Evolutionary conservation across 495 filamentous ascomycete species (phyloP), one percentile per base, ranked within the genome.

Genomic region (Neurospora sp.): DNA sequence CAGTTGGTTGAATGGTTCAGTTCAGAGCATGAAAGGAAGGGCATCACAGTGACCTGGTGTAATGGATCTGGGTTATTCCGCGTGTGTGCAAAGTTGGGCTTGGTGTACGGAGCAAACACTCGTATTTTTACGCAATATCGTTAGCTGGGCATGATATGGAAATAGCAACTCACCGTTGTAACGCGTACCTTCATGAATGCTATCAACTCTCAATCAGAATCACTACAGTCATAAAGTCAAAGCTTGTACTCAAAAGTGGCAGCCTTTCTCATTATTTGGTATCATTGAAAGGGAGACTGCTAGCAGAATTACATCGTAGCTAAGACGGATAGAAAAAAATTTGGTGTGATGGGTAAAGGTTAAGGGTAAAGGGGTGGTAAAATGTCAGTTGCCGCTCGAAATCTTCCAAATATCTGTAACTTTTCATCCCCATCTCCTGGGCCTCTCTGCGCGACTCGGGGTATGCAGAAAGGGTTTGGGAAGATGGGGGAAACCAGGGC

Each of bases 221-320:
- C 39, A 14, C 40, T 20, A 71, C 31, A 31, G 46, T 23, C 31
- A 37, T 54, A 12, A 42, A 11, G n/a, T 27, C 10, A 70, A 23
- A 5, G 6, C 54, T 66, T 37, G 54, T 66, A 35, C 69, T 41
- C 49, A 76, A 74, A 62, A 77, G 70, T 74, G 75, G 74, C 73
- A 79, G 75, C 80, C 80, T 79, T 83, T 82, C 80, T 82, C 81
- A 83, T 83, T 82, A 83, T 79, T 77, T 83, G 81, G 81, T 83
- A 83, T 83, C 81, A 82, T 82, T 77, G 78, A 78, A 79, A 78
- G 78, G 77, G 76, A 71, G 79, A 74, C 80, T 77, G 54, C 54
- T 66, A 66, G 27, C 54, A 66, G 80, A 82, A 85, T 86, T 86
- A 86, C 81, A 86, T 84, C 82, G 78, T 80, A 79, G 78, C 80